Percentiles rank a stretch among this genome's conserved stretches.
Evolutionary conservation across 371 early-diverging fungal genomes (phyloP).

Genomic region (Apophysomyces trapeziformis): DNA sequence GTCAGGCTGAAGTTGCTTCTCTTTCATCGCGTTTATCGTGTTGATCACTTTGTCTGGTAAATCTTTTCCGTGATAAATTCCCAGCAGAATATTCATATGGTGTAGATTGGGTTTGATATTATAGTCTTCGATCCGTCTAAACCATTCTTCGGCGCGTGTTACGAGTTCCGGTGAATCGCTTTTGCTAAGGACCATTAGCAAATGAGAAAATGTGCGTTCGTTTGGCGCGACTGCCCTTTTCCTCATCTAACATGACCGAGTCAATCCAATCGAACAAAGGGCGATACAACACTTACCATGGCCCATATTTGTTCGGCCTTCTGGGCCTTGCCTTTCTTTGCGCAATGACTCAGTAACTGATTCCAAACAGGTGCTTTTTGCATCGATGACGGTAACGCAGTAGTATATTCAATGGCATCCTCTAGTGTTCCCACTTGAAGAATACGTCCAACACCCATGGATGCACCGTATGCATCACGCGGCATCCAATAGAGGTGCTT

Average conservation of each 20-base stretch:
- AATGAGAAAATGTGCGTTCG: conserved; percentile 38
- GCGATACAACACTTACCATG: conserved; percentile 5
- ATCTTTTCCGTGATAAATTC: conserved; percentile 23
- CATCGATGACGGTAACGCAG: conserved; percentile 9
- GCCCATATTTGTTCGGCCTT: conserved; percentile 17
- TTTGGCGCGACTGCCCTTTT: conserved; percentile 38
- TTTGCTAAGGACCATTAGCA: conserved; percentile 26
- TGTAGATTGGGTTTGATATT: conserved; percentile 23
- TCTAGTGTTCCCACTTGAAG: conserved; percentile 11
- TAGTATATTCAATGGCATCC: conserved; percentile 18
- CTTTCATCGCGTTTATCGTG: not conserved
- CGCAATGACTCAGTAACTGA: conserved; percentile 12
- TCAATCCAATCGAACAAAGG: not conserved
- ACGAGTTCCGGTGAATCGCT: conserved; percentile 32
- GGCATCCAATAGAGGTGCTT: conserved; percentile 16
- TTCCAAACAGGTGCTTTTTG: conserved; percentile 24
- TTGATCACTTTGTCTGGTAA: conserved; percentile 18
- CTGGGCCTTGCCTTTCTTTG: conserved; percentile 10
- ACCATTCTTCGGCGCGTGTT: conserved; percentile 29
- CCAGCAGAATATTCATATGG: conserved; percentile 37
- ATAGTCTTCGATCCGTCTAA: conserved; percentile 27
- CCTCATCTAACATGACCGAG: conserved; percentile 28
- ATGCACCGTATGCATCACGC: conserved; percentile 16
- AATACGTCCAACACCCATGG: conserved; percentile 15
- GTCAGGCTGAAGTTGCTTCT: conserved; percentile 23